These are phyloP conservation scores for Pleomassaria siparia DNA, from an alignment of 2,329 filamentous ascomycete genomes.

Conservation along the genomic window DNA sequence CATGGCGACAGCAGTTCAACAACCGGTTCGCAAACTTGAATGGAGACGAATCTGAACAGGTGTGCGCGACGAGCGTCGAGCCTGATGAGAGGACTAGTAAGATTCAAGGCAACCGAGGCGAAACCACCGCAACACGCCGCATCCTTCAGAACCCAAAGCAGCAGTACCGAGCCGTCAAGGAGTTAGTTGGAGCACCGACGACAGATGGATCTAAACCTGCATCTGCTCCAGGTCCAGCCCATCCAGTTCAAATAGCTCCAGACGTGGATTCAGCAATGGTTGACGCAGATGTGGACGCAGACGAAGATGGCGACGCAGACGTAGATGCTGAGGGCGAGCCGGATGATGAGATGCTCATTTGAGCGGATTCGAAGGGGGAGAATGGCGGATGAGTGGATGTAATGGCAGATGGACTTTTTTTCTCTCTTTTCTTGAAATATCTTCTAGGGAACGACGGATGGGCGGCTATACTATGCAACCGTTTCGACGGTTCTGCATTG, in stretches of 20 bases:
- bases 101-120: neutral
- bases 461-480: too few relatives aligned
- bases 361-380: neutral
- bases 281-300: slow-evolving; percentile 7
- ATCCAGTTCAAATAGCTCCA: neutral
- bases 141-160: neutral
- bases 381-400: neutral
- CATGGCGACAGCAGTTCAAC: neutral
- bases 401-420: neutral
- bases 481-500: too few relatives aligned
- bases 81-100: neutral
- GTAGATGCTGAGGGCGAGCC: slow-evolving; percentile 3
- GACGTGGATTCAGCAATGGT: too few relatives aligned
- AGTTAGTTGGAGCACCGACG: neutral
- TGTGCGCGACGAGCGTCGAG: neutral
- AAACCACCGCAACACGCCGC: neutral
- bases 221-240: neutral
- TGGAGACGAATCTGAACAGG: neutral
- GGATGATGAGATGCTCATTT: slow-evolving; percentile 32
- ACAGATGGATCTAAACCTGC: neutral
- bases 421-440: too few relatives aligned
- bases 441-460: too few relatives aligned
- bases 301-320: slow-evolving; percentile 1
- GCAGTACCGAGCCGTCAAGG: neutral
- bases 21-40: neutral